Conservation (phyloP, 345 rosid genomes). For the Mercurialis annua region DNA sequence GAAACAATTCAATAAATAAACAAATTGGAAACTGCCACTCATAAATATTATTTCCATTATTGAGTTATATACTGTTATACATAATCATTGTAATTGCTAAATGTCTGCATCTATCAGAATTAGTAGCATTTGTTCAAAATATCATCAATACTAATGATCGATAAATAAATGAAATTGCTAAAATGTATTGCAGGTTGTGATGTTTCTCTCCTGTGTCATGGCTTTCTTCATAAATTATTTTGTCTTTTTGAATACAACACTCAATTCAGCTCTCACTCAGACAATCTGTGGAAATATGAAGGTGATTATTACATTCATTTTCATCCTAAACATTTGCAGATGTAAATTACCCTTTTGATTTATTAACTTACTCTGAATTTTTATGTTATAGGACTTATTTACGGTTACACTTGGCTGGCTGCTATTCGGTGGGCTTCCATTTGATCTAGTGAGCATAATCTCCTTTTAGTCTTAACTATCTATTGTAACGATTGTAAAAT, state of each 20-base stretch:
- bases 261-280: slow-evolving; percentile 29
- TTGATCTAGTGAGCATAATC: slow-evolving; percentile 18
- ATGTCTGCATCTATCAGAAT: background rate
- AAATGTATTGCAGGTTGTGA: slow-evolving; percentile 20
- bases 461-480: background rate
- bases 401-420: slow-evolving; percentile 29
- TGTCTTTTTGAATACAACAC: slow-evolving; percentile 27
- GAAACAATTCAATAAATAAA: background rate
- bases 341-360: too few relatives aligned
- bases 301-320: slow-evolving; percentile 18
- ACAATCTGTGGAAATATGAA: slow-evolving; percentile 30
- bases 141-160: background rate
- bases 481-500: too few relatives aligned
- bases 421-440: slow-evolving; percentile 31
- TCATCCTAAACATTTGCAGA: too few relatives aligned
- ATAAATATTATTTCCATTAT: background rate
- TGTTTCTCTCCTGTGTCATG: slow-evolving; percentile 26
- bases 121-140: background rate
- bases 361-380: background rate
- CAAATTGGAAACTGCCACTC: background rate
- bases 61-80: background rate
- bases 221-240: slow-evolving; percentile 30
- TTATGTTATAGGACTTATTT: slow-evolving; percentile 18
- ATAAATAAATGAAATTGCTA: background rate
- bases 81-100: too few relatives aligned